Base-by-base conservation (phyloP, 371 early-diverging fungal species). In the Paraphysoderma sedebokerense region DNA sequence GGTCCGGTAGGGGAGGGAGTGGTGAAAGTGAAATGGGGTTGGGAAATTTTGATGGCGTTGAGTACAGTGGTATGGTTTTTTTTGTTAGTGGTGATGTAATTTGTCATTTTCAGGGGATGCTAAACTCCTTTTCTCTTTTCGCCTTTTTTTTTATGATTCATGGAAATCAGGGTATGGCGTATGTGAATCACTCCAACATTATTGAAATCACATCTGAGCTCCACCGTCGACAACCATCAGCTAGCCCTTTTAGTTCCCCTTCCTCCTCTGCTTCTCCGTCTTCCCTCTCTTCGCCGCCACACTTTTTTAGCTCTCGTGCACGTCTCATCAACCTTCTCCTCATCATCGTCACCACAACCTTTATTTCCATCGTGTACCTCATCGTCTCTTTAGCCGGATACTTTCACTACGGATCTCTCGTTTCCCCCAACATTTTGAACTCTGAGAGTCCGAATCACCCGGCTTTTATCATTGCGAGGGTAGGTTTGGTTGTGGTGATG, bases 101-200 rank as follows among this genome's bases (percentile, higher is more conserved):
- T n/a, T n/a, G n/a, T n/a, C n/a, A n/a, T n/a, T n/a, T n/a, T n/a
- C n/a, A n/a, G n/a, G n/a, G n/a, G n/a, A n/a, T n/a, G n/a, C n/a
- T n/a, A n/a, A n/a, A n/a, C n/a, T n/a, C n/a, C n/a, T n/a, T n/a
- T n/a, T n/a, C n/a, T n/a, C n/a, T n/a, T n/a, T n/a, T n/a, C n/a
- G n/a, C n/a, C n/a, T n/a, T n/a, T n/a, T n/a, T n/a, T n/a, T n/a
- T n/a, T n/a, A n/a, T n/a, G n/a, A n/a, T n/a, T n/a, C n/a, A n/a
- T n/a, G n/a, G n/a, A n/a, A n/a, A n/a, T n/a, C n/a, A n/a, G 7
- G 42, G 30, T 32, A 42, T 42, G 42, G 42, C 42, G 28, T 42
- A 17, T 9, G 2, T 42, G n/a, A 42, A 42, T 22, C 42, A 42
- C 42, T 26, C 28, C 7, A 42, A 42, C 42, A 31, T 42, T 28